A percentile compares a stretch with the other conserved stretches of the same genome.
These are phyloP conservation scores for Auricularia heimuer DNA, from an alignment of 768 basidiomycete species.

Conservation along the genomic window DNA sequence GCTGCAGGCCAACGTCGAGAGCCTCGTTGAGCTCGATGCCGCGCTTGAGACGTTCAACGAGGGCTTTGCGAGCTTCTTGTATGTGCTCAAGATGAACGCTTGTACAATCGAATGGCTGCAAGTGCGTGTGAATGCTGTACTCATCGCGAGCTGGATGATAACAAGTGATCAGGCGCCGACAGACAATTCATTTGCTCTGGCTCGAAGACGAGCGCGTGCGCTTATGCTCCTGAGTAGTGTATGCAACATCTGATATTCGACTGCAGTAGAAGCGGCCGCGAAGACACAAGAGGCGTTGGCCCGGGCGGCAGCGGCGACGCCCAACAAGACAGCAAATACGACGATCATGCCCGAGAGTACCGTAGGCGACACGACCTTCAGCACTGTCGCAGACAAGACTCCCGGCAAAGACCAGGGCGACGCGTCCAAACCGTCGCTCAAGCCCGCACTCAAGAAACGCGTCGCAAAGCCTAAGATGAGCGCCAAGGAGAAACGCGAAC, in stretches of 20 bases:
- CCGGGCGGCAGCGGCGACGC: conserved; percentile 8
- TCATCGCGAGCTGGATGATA: background rate
- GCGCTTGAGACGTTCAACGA: conserved; percentile 85
- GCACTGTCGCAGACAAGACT: conserved; percentile 24
- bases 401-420: conserved; percentile 30
- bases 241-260: background rate
- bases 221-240: background rate
- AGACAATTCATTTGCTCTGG: conserved; percentile 48
- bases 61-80: conserved; percentile 83
- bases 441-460: conserved; percentile 24
- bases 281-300: conserved; percentile 37
- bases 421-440: conserved; percentile 10
- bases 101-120: conserved; percentile 91
- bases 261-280: background rate
- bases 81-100: conserved; percentile 90
- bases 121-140: conserved; percentile 29
- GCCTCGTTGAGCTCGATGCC: conserved; percentile 59
- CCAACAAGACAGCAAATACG: conserved; percentile 21
- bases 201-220: conserved; percentile 51
- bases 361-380: conserved; percentile 25
- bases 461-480: conserved; percentile 52
- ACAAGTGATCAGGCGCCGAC: conserved; percentile 42
- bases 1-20: conserved; percentile 64
- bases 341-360: conserved; percentile 9
- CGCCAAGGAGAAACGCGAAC: conserved; percentile 76